Evolutionary conservation across 805 yeast species (phyloP).

Genomic region (Candida palmyrensis): DNA sequence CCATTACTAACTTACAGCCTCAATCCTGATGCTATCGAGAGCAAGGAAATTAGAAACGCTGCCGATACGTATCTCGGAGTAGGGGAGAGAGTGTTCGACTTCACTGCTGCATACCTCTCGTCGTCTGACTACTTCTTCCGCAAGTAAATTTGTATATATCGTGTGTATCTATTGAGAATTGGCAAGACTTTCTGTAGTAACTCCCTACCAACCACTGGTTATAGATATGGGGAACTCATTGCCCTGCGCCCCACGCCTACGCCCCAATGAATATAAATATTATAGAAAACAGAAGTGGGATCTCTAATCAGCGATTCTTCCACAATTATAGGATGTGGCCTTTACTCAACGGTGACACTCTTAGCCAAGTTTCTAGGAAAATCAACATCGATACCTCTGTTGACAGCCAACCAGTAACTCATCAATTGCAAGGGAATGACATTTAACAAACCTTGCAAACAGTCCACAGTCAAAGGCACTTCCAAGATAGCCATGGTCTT

Average conservation of each 20-base stretch:
- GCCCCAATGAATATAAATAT: too few species aligned
- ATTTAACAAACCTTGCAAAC: conserved; percentile 93
- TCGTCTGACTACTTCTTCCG: conserved; percentile 71
- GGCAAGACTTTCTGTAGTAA: too few species aligned
- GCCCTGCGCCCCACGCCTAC: too few species aligned
- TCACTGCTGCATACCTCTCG: conserved; percentile 62
- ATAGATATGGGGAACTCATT: too few species aligned
- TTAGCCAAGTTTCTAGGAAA: conserved; percentile 98
- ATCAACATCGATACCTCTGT: conserved; percentile 94
- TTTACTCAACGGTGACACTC: conserved; percentile 91
- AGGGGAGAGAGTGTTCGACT: conserved; percentile 84
- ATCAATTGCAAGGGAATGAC: conserved; percentile 93
- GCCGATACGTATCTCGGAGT: conserved; percentile 64
- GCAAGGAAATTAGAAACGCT: conserved; percentile 44
- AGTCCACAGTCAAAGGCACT: conserved; percentile 94
- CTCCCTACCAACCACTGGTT: too few species aligned
- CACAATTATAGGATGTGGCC: too few species aligned
- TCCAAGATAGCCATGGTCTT: conserved; percentile 68
- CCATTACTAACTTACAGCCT: conserved; percentile 20
- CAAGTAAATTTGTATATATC: conserved; percentile 26
- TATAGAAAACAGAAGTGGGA: too few species aligned
- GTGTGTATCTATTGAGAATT: too few species aligned
- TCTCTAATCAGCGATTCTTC: too few species aligned
- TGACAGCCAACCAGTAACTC: conserved; percentile 95
- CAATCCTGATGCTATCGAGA: conserved; percentile 42